Conservation (phyloP, 345 rosid genomes). For the Limnanthes douglasii region DNA sequence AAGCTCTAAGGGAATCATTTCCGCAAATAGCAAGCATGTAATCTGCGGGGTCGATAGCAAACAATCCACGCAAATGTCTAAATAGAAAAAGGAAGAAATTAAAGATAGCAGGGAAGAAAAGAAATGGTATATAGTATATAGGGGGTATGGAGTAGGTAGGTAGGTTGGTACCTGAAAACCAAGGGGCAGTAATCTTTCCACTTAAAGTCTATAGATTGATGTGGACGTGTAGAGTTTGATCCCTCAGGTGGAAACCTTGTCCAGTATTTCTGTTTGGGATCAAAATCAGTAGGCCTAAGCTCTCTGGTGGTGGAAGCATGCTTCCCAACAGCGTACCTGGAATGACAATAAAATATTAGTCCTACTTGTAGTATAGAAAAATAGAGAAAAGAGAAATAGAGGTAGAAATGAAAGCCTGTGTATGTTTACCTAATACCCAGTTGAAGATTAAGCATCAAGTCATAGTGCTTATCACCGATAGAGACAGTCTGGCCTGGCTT, state of each 20-base stretch:
- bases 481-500: conserved; percentile 50
- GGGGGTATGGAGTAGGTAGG: neutral
- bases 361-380: conserved; percentile 1
- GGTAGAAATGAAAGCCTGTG: neutral
- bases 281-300: conserved; percentile 48
- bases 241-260: conserved; percentile 67
- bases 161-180: conserved; percentile 40
- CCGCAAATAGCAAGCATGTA: conserved; percentile 70
- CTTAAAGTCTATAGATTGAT: conserved; percentile 45
- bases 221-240: conserved; percentile 63
- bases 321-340: conserved; percentile 52
- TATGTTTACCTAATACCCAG: conserved; percentile 43
- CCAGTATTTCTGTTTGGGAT: conserved; percentile 67
- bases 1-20: conserved; percentile 49
- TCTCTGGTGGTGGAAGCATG: conserved; percentile 36
- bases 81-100: conserved; percentile 10
- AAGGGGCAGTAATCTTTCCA: conserved; percentile 83
- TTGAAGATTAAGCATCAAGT: conserved; percentile 59
- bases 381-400: neutral
- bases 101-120: neutral
- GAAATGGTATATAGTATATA: neutral
- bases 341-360: conserved; percentile 2
- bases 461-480: conserved; percentile 47
- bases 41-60: conserved; percentile 42
- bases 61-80: conserved; percentile 56